Conservation (phyloP, 164 flowering plant genomes). For the Litsea cubeba region DNA sequence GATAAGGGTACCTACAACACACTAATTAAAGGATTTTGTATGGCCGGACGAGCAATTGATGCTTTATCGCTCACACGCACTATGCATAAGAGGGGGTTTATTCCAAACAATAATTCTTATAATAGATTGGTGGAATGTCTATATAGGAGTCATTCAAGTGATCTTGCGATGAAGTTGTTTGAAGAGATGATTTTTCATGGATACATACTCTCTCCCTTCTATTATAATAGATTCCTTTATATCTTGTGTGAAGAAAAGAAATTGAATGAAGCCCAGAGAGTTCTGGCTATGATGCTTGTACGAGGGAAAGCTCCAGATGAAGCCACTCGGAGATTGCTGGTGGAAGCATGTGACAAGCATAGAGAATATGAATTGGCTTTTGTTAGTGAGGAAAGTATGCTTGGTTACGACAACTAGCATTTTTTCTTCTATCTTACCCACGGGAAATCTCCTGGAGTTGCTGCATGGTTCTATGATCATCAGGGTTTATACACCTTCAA, state of each 20-base stretch:
- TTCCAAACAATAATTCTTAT: slow-evolving; percentile 36
- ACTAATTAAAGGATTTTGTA: slow-evolving; percentile 47
- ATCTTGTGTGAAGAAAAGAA: slow-evolving; percentile 29
- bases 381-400: slow-evolving; percentile 10
- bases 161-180: slow-evolving; percentile 34
- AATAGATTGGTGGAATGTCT: slow-evolving; percentile 33
- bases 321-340: slow-evolving; percentile 9
- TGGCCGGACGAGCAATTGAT: slow-evolving; percentile 35
- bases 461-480: not conserved
- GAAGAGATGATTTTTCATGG: slow-evolving; percentile 45
- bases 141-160: slow-evolving; percentile 22
- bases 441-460: not conserved
- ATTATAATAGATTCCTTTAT: slow-evolving; percentile 20
- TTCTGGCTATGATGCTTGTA: slow-evolving; percentile 23
- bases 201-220: slow-evolving; percentile 26
- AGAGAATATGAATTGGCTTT: slow-evolving; percentile 13
- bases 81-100: slow-evolving; percentile 58
- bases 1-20: slow-evolving; percentile 41
- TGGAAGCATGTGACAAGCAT: slow-evolving; percentile 13
- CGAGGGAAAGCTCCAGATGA: slow-evolving; percentile 23
- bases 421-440: not conserved
- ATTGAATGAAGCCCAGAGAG: slow-evolving; percentile 29
- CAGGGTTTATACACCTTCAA: too few relatives aligned
- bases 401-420: slow-evolving; percentile 6
- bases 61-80: slow-evolving; percentile 35